phyloP scores from a whole-genome alignment of 1,139 yeast species.

The Meyerozyma smithsonii region DNA sequence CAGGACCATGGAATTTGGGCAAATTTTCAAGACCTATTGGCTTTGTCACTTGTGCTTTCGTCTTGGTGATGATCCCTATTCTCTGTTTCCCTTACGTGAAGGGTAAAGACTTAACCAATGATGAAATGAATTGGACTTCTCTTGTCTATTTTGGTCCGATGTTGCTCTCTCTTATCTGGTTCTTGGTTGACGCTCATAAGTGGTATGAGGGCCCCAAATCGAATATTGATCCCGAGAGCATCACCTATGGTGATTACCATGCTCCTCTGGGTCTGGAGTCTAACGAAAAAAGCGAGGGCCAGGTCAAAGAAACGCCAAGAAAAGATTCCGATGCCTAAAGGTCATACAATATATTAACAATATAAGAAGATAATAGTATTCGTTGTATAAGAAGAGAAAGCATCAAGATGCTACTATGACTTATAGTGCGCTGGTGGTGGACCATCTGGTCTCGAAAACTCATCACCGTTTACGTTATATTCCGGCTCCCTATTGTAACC shows the following conservation, averaged over 20 bases:
- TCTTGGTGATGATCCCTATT: constrained; percentile 59
- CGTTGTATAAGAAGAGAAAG: no score
- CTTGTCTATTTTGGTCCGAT: constrained; percentile 66
- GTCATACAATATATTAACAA: no score
- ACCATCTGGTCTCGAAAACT: constrained; percentile 17
- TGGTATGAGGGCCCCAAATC: constrained; percentile 69
- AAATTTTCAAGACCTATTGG: constrained; percentile 47
- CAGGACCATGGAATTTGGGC: constrained; percentile 74
- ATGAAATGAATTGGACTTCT: constrained; percentile 66
- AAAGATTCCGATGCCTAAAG: background rate
- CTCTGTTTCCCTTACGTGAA: constrained; percentile 58
- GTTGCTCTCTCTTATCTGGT: constrained; percentile 50
- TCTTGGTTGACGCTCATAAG: constrained; percentile 51
- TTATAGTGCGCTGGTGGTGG: constrained; percentile 20
- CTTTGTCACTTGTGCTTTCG: constrained; percentile 39
- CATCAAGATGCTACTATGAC: constrained; percentile 1
- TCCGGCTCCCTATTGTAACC: constrained; percentile 5
- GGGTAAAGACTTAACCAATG: constrained; percentile 45
- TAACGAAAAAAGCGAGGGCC: background rate
- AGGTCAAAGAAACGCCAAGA: background rate
- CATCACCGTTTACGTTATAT: constrained; percentile 8
- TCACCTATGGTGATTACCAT: constrained; percentile 11
- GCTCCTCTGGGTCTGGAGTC: background rate
- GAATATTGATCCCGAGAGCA: constrained; percentile 40
- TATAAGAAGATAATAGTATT: no score